Conservation (phyloP, 768 basidiomycete genomes). For the Leccinum boreale region DNA sequence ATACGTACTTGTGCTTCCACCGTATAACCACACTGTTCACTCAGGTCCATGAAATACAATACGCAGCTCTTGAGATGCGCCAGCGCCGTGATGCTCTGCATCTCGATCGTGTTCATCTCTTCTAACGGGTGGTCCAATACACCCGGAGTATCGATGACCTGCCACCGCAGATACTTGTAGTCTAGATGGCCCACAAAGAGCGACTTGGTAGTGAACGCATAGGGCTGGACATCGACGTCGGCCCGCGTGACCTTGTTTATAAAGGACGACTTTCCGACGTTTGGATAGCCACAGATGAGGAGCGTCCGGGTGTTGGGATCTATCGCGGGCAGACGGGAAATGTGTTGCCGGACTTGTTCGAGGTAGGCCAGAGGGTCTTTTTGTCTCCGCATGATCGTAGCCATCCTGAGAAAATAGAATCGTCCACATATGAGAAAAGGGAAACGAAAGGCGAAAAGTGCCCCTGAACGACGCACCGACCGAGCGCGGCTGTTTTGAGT, state of each 20-base stretch:
- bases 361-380: slow-evolving; percentile 98
- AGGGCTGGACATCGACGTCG: slow-evolving; percentile 98
- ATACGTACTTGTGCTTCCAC: slow-evolving; percentile 86
- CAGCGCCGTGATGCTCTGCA: slow-evolving; percentile 98
- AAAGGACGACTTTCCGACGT: slow-evolving; percentile 99
- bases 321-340: slow-evolving; percentile 96
- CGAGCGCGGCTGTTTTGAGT: slow-evolving; percentile 94
- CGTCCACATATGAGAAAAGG: not conserved
- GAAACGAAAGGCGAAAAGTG: not conserved
- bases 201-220: slow-evolving; percentile 98
- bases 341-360: slow-evolving; percentile 98
- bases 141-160: slow-evolving; percentile 99
- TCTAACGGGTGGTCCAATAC: slow-evolving; percentile 97
- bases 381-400: slow-evolving; percentile 96
- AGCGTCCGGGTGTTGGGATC: slow-evolving; percentile 98
- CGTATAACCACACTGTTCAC: slow-evolving; percentile 97
- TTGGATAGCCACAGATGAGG: slow-evolving; percentile 97
- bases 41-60: slow-evolving; percentile 98
- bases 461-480: slow-evolving; percentile 64
- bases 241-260: slow-evolving; percentile 99
- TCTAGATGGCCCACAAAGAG: slow-evolving; percentile 98
- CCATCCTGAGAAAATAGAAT: slow-evolving; percentile 63
- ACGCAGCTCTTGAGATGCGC: slow-evolving; percentile 94
- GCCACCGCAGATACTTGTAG: slow-evolving; percentile 99
- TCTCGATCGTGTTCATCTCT: slow-evolving; percentile 99